phyloP scores from a whole-genome alignment of 352 stramenopile species.

The Phytophthora ohioensis region DNA sequence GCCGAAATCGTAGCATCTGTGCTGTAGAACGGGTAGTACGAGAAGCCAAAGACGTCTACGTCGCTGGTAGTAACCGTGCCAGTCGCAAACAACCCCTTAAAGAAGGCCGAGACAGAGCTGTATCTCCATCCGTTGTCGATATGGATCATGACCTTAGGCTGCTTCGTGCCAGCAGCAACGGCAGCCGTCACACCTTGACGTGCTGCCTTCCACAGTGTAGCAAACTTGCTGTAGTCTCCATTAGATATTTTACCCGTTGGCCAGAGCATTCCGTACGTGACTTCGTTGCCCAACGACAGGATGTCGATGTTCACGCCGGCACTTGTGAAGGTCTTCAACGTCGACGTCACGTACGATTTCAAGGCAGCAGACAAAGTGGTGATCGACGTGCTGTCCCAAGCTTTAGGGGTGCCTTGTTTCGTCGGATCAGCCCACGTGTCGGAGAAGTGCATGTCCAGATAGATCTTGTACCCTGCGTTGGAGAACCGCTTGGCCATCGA shows the following conservation, averaged over 20 bases:
- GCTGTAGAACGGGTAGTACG: conserved; percentile 49
- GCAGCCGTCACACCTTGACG: conserved; percentile 41
- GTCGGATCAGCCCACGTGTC: conserved; percentile 47
- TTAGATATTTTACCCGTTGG: conserved; percentile 34
- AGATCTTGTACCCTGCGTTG: conserved; percentile 49
- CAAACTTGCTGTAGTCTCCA: conserved; percentile 40
- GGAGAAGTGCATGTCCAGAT: conserved; percentile 51
- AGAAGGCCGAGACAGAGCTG: conserved; percentile 37
- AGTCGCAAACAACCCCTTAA: conserved; percentile 40
- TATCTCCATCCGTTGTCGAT: conserved; percentile 48
- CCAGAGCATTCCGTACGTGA: conserved; percentile 44
- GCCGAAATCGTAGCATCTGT: conserved; percentile 41
- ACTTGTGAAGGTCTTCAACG: conserved; percentile 40
- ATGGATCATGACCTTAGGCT: conserved; percentile 51
- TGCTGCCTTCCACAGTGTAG: conserved; percentile 39
- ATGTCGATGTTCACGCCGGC: conserved; percentile 42
- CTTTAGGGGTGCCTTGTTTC: conserved; percentile 33
- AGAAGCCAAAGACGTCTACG: conserved; percentile 46
- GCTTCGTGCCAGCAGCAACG: conserved; percentile 30
- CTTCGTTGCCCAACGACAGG: conserved; percentile 44
- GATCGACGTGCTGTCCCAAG: conserved; percentile 38
- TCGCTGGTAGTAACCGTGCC: conserved; percentile 39
- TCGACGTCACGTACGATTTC: conserved; percentile 43
- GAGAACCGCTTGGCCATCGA: conserved; percentile 36
- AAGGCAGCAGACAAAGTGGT: conserved; percentile 26